Evolutionary conservation across 371 early-diverging fungal genomes (phyloP).

Genomic region (Apophysomyces variabilis): DNA sequence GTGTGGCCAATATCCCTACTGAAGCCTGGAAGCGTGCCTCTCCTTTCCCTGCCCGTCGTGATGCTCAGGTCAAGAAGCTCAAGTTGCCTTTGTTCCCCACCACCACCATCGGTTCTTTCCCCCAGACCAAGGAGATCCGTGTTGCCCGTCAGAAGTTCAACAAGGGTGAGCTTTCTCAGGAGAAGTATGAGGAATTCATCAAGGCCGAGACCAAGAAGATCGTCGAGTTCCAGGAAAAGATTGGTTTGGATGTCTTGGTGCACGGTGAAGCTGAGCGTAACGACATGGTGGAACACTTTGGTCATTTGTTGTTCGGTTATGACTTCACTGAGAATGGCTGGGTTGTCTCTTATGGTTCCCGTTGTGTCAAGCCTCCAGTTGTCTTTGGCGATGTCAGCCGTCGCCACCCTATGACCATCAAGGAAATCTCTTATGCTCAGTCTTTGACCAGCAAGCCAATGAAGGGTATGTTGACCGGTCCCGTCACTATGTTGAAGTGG

Average conservation of each 20-base stretch:
- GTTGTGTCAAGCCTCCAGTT: constrained; percentile 93
- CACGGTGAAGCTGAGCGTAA: constrained; percentile 97
- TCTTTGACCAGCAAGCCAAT: constrained; percentile 85
- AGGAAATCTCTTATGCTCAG: constrained; percentile 84
- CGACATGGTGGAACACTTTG: constrained; percentile 98
- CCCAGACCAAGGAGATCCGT: constrained; percentile 97
- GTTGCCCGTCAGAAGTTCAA: constrained; percentile 87
- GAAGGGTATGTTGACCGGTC: constrained; percentile 98
- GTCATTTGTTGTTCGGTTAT: constrained; percentile 82
- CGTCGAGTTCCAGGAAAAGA: constrained; percentile 86
- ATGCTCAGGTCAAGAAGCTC: constrained; percentile 77
- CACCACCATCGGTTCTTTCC: constrained; percentile 98
- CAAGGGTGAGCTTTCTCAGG: constrained; percentile 77
- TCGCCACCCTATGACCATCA: constrained; percentile 91
- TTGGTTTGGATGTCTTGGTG: constrained; percentile 92
- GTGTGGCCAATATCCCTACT: constrained; percentile 69
- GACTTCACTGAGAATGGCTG: constrained; percentile 94
- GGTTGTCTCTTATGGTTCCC: constrained; percentile 97
- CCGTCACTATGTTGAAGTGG: constrained; percentile 95
- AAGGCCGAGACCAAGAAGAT: constrained; percentile 84
- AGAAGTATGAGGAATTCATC: constrained; percentile 84
- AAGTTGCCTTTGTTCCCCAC: constrained; percentile 94
- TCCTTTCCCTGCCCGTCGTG: constrained; percentile 76
- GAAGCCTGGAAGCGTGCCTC: constrained; percentile 78
- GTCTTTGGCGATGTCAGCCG: constrained; percentile 94